These are phyloP conservation scores for Sesbania bispinosa DNA, from an alignment of 306 rosid species.

Conservation along the genomic window DNA sequence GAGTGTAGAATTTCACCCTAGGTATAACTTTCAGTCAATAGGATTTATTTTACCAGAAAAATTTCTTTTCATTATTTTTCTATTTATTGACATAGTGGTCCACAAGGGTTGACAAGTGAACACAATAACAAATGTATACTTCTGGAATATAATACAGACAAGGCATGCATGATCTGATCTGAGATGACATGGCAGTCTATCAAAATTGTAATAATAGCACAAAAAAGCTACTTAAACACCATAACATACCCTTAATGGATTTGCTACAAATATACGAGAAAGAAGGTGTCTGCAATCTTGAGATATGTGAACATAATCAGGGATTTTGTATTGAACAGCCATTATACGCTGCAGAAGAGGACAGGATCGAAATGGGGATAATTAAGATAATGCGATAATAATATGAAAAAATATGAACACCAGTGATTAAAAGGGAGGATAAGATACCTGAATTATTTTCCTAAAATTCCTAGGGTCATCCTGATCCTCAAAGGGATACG, in stretches of 20 bases:
- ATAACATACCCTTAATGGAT: no score
- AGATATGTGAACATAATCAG: no score
- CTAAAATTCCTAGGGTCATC: no score
- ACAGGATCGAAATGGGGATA: neutral
- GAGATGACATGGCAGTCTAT: neutral
- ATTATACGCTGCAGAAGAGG: slow-evolving; percentile 52
- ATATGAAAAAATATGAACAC: neutral
- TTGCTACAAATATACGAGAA: no score
- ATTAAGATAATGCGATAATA: slow-evolving; percentile 15
- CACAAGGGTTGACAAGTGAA: neutral
- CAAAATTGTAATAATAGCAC: neutral
- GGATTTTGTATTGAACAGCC: slow-evolving; percentile 72
- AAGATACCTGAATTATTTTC: no score
- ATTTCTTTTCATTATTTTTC: neutral
- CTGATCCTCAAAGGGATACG: slow-evolving; percentile 79
- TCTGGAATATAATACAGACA: neutral
- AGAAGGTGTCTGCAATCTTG: no score
- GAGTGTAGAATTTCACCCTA: neutral
- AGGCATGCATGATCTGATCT: neutral
- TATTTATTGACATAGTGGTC: neutral
- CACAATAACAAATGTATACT: neutral
- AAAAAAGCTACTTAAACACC: neutral
- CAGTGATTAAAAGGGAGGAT: neutral
- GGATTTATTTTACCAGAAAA: neutral
- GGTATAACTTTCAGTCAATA: neutral